phyloP scores from a whole-genome alignment of 202 grass and related monocot species.

The Zizania palustris region DNA sequence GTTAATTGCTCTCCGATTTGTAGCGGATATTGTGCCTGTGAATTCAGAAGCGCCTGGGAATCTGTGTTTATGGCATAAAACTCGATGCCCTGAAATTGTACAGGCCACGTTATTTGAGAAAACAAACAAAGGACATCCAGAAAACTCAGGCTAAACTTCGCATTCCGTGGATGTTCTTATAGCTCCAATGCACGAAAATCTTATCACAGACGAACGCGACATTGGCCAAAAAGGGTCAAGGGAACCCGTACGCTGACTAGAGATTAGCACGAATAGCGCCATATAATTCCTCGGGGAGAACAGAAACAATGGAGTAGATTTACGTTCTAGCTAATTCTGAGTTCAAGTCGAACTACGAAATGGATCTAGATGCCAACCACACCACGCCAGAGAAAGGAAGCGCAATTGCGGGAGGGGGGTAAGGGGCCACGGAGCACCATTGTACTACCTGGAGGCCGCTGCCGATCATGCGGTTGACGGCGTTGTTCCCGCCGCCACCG shows the following conservation, averaged over 20 bases:
- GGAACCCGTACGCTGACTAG: neutral
- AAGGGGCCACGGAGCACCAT: neutral
- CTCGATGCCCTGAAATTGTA: slow-evolving; percentile 79
- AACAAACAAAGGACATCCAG: neutral
- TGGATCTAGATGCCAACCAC: slow-evolving; percentile 20
- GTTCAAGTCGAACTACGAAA: neutral
- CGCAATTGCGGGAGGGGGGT: neutral
- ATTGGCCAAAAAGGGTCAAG: neutral
- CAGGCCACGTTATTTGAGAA: slow-evolving; percentile 3
- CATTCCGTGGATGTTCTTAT: neutral
- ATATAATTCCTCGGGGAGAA: neutral
- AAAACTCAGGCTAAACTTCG: neutral
- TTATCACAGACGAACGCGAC: neutral
- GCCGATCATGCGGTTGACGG: slow-evolving; percentile 97
- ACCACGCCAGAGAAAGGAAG: neutral
- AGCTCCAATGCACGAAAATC: neutral
- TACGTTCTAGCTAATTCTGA: neutral
- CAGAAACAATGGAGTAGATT: neutral
- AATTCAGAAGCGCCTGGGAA: slow-evolving; percentile 86
- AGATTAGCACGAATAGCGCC: no score
- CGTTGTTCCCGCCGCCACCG: slow-evolving; percentile 93
- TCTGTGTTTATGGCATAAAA: slow-evolving; percentile 95
- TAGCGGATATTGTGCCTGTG: slow-evolving; percentile 77
- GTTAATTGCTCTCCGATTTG: slow-evolving; percentile 96
- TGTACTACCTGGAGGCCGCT: slow-evolving; percentile 89